A percentile compares a stretch with the other conserved stretches of the same genome.
These are phyloP conservation scores for Phaeoacremonium minimum DNA, from an alignment of 2,329 filamentous ascomycete genomes.

Conservation along the genomic window DNA sequence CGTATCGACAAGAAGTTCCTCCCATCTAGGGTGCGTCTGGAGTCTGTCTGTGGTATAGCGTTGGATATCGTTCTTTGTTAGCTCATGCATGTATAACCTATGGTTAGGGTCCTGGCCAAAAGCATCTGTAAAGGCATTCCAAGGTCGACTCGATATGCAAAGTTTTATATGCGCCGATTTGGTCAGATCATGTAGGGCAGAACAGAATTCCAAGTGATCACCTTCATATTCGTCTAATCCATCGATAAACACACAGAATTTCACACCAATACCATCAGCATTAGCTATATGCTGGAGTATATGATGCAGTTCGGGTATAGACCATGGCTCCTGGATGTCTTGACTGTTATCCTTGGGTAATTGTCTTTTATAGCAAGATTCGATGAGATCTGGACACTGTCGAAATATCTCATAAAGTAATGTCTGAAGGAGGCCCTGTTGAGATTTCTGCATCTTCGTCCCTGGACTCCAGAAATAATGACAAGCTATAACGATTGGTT, in stretches of 20 bases:
- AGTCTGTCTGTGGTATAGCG: background rate
- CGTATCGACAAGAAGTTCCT: background rate
- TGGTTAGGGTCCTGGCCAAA: background rate
- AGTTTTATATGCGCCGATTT: background rate
- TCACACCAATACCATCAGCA: background rate
- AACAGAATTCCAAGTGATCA: background rate
- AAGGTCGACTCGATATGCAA: conserved; percentile 1
- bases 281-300: background rate
- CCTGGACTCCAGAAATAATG: conserved; percentile 7
- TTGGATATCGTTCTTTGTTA: background rate
- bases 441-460: conserved; percentile 5
- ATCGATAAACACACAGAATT: conserved; percentile 2
- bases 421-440: conserved; percentile 1
- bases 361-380: background rate
- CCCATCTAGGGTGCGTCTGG: background rate
- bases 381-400: conserved; percentile 1
- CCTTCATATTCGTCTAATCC: conserved; percentile 5
- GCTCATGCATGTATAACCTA: conserved; percentile 1
- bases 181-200: background rate
- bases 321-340: background rate
- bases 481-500: background rate
- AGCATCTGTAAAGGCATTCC: conserved; percentile 1
- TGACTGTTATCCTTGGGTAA: background rate
- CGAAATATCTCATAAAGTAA: conserved; percentile 5
- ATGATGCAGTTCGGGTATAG: conserved; percentile 1